phyloP scores from a whole-genome alignment of 441 rosid genomes.

The Erodium moschatum region DNA sequence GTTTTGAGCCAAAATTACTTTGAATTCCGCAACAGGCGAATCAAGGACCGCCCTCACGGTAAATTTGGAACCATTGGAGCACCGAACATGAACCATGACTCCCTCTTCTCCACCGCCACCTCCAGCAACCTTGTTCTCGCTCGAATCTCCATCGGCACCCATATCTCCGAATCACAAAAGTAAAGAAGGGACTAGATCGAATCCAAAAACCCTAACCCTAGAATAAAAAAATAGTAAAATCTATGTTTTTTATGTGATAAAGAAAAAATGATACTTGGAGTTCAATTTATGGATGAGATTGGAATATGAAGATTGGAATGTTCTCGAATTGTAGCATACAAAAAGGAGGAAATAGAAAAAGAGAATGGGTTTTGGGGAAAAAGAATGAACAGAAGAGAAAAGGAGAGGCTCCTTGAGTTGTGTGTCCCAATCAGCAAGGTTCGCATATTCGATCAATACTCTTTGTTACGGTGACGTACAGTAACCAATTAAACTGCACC shows the following conservation, averaged over 20 bases:
- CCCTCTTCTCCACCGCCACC: slow-evolving; percentile 23
- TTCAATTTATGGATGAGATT: background rate
- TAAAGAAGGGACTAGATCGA: too few species aligned
- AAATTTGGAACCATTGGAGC: slow-evolving; percentile 56
- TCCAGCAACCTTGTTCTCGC: too few species aligned
- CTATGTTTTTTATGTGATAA: too few species aligned
- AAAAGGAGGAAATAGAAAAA: background rate
- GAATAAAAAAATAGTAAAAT: background rate
- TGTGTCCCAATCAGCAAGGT: background rate
- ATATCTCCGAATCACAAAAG: too few species aligned
- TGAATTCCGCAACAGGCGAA: slow-evolving; percentile 48
- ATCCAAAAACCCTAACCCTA: slow-evolving; percentile 12
- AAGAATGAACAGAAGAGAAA: background rate
- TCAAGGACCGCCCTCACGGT: slow-evolving; percentile 39
- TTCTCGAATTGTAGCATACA: background rate
- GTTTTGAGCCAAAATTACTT: slow-evolving; percentile 26
- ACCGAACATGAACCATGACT: slow-evolving; percentile 42
- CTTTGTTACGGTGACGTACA: too few species aligned
- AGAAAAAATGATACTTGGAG: too few species aligned
- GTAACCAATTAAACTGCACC: background rate
- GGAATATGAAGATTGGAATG: background rate
- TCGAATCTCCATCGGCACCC: too few species aligned
- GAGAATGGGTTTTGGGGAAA: background rate
- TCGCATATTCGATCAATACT: too few species aligned
- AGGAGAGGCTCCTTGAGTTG: background rate